Percentiles rank a stretch among this genome's conserved stretches.
Evolutionary conservation across 2,329 filamentous ascomycete genomes (phyloP).

Genomic region (Paramyrothecium sp.): DNA sequence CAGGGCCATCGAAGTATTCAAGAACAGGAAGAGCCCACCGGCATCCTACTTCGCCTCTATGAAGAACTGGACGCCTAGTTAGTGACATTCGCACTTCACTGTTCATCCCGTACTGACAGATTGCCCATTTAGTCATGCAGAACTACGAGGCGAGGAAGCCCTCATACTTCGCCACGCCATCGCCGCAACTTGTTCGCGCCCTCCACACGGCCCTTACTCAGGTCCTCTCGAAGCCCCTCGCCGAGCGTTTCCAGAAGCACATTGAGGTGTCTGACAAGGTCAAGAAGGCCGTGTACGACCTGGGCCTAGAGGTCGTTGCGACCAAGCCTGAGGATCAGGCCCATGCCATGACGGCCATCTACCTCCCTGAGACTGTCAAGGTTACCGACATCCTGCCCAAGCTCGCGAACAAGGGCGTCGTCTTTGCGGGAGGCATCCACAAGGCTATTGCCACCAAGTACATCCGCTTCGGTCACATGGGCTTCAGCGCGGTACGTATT

Average conservation of each 20-base stretch:
- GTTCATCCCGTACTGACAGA: constrained; percentile 11
- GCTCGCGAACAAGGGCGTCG: constrained; percentile 80
- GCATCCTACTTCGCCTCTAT: constrained; percentile 92
- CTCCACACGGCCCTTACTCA: constrained; percentile 86
- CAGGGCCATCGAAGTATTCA: constrained; percentile 77
- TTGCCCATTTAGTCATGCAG: constrained; percentile 73
- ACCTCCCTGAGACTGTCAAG: constrained; percentile 80
- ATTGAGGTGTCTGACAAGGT: constrained; percentile 76
- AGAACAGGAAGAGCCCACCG: constrained; percentile 77
- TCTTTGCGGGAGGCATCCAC: constrained; percentile 94
- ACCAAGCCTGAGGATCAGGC: constrained; percentile 86
- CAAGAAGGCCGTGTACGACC: constrained; percentile 76
- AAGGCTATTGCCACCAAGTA: constrained; percentile 94
- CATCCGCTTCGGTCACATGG: constrained; percentile 97
- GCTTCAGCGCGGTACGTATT: constrained; percentile 73
- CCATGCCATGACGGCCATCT: constrained; percentile 97
- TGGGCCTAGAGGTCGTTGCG: constrained; percentile 87
- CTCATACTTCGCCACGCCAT: constrained; percentile 96
- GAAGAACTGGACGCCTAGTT: constrained; percentile 95
- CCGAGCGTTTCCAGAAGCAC: constrained; percentile 82
- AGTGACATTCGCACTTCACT: constrained; percentile 21
- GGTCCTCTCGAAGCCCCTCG: constrained; percentile 76
- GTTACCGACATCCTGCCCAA: constrained; percentile 82
- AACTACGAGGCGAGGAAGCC: constrained; percentile 98
- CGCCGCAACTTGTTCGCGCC: constrained; percentile 89